Base-by-base conservation (phyloP, 345 rosid genomes). In the Citrus cavaleriei region DNA sequence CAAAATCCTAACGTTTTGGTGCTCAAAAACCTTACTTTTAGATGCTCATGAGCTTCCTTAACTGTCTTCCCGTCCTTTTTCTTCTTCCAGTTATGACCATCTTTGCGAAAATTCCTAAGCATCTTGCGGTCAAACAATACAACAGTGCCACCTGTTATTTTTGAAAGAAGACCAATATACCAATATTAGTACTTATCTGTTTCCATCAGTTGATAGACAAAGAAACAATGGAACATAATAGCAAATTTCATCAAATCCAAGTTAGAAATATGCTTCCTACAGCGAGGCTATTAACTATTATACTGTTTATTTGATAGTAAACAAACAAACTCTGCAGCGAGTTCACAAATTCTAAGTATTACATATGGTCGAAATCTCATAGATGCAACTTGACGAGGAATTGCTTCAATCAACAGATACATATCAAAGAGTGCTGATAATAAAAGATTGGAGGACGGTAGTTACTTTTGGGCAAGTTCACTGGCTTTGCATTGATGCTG, bases 41-140 rank as follows among this genome's bases (percentile, higher is more conserved):
- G 87, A 87, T 93, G 98, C 88, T 94, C 99, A 60, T 96, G 99
- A 84, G 99, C 99, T 85, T 96, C 99, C 86, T 94, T 96, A 74
- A 94, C 88, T 3, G 99, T 96, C 92, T 91, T 93, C 79, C 99
- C 99, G 80, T 96, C 99, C 35, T 92, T 93, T 83, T 96, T 96
- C 97, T 94, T 96, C 89, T 94, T 96, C 99, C 99, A 96, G 81
- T 88, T 96, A 85, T 94, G 98, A 79, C 99, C 98, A 87, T 96
- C 99, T 80, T 90, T 94, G 73, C 99, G 87, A 84, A 96, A 96
- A 88, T 96, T 94, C 86, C 99, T 92, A 74, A 96, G 91, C 97
- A 89, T 93, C 91, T 93, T 96, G 60, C 99, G 95, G 63, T 96
- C 98, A 78, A 93, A 94, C 73, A 96, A 87, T 66, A 89, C 82